These are phyloP conservation scores for Rhizopogon vesiculosus DNA, from an alignment of 768 basidiomycete species.

Conservation along the genomic window DNA sequence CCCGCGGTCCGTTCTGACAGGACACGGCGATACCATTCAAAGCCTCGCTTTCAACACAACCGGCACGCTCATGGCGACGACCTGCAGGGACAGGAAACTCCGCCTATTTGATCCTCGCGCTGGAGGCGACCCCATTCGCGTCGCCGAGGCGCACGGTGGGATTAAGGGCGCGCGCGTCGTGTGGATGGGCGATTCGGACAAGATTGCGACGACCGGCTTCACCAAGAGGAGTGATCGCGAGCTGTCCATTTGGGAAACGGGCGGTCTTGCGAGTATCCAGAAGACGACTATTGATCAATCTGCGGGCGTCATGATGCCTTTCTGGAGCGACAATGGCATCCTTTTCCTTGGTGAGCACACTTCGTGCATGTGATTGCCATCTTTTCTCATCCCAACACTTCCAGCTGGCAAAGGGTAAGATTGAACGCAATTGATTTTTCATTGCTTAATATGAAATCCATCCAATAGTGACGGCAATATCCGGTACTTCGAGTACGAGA, in stretches of 20 bases:
- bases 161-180: conserved; percentile 87
- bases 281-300: conserved; percentile 81
- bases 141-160: conserved; percentile 85
- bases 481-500: conserved; percentile 95
- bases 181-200: conserved; percentile 89
- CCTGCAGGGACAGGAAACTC: conserved; percentile 89
- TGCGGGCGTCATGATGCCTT: conserved; percentile 94
- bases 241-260: conserved; percentile 85
- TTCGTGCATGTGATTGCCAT: not conserved
- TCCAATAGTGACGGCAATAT: conserved; percentile 84
- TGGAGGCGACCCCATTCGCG: conserved; percentile 75
- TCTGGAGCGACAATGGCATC: conserved; percentile 94
- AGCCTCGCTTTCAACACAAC: conserved; percentile 75
- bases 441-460: conserved; percentile 2
- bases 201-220: conserved; percentile 93
- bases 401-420: conserved; percentile 82
- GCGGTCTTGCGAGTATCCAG: conserved; percentile 70
- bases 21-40: conserved; percentile 89
- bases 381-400: not conserved
- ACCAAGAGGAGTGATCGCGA: conserved; percentile 96
- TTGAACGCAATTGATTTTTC: not conserved
- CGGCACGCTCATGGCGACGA: conserved; percentile 82
- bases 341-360: conserved; percentile 60
- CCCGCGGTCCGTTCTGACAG: conserved; percentile 54
- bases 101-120: conserved; percentile 88